phyloP scores from a whole-genome alignment of 1,284 basidiomycete genomes.

The Boletus subluridellus region DNA sequence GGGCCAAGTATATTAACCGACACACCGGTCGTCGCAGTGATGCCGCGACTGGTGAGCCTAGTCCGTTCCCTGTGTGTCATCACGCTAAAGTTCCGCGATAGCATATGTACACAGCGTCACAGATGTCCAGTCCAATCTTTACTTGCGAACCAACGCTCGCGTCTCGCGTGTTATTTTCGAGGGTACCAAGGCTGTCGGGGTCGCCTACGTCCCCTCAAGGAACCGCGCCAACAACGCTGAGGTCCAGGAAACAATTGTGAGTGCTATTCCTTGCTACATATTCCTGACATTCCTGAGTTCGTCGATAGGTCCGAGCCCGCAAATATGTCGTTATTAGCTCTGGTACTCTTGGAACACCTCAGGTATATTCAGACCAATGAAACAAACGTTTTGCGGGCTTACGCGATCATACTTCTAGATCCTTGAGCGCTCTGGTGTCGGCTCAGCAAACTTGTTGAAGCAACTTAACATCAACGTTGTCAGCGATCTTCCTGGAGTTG shows the following conservation, averaged over 20 bases:
- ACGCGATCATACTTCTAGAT: slow-evolving; percentile 39
- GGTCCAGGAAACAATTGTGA: slow-evolving; percentile 56
- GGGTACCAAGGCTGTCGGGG: slow-evolving; percentile 66
- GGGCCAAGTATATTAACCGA: slow-evolving; percentile 75
- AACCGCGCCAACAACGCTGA: slow-evolving; percentile 55
- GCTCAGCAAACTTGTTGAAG: slow-evolving; percentile 51
- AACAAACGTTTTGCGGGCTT: neutral
- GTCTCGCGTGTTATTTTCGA: slow-evolving; percentile 71
- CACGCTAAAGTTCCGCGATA: slow-evolving; percentile 19
- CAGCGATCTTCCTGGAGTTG: slow-evolving; percentile 68
- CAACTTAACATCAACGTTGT: slow-evolving; percentile 58
- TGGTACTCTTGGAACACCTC: slow-evolving; percentile 66
- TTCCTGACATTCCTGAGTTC: neutral
- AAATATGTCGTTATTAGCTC: slow-evolving; percentile 63
- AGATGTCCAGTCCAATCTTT: slow-evolving; percentile 63
- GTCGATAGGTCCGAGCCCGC: slow-evolving; percentile 46
- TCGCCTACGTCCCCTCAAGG: slow-evolving; percentile 62
- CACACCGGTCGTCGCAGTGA: slow-evolving; percentile 69
- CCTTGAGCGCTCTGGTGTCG: slow-evolving; percentile 68
- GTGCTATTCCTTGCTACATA: slow-evolving; percentile 1
- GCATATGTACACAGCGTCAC: slow-evolving; percentile 71
- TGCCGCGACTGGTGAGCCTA: slow-evolving; percentile 55
- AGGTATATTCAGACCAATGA: slow-evolving; percentile 19
- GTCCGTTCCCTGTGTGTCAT: neutral
- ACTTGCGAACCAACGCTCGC: slow-evolving; percentile 58